Percentiles rank a stretch among this genome's conserved stretches.
These are phyloP conservation scores for Sphagnum magellanicum DNA, from an alignment of 228 moss, liverwort and hornwort species.

Conservation along the genomic window DNA sequence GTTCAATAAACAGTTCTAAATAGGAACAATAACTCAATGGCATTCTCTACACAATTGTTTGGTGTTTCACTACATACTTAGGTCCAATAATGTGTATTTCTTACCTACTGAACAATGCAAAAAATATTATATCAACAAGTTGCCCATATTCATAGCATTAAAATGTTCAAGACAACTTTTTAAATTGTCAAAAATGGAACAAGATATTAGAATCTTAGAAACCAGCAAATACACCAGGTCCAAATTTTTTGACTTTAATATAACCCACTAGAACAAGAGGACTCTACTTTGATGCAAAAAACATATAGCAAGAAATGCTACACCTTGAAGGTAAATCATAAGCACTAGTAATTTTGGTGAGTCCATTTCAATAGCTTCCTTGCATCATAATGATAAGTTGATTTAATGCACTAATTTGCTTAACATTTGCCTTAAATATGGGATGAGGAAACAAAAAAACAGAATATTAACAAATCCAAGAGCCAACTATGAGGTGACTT, in stretches of 20 bases:
- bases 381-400: slow-evolving; percentile 14
- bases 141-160: background rate
- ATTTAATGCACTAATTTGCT: background rate
- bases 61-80: slow-evolving; percentile 85
- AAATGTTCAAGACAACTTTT: too few species aligned
- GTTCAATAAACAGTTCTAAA: slow-evolving; percentile 88
- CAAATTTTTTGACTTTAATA: too few species aligned
- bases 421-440: background rate
- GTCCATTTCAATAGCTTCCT: slow-evolving; percentile 96
- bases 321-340: slow-evolving; percentile 98
- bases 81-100: slow-evolving; percentile 96
- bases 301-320: background rate
- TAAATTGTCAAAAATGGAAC: too few species aligned
- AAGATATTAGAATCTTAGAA: too few species aligned
- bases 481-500: too few species aligned
- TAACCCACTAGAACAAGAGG: too few species aligned
- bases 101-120: slow-evolving; percentile 68
- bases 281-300: too few species aligned
- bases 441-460: background rate
- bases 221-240: too few species aligned
- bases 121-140: too few species aligned
- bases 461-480: background rate
- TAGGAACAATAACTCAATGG: slow-evolving; percentile 97
- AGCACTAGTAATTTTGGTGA: slow-evolving; percentile 92
- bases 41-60: slow-evolving; percentile 98